A percentile compares a stretch with the other conserved stretches of the same genome.
phyloP scores from a whole-genome alignment of 257 asterid species.

The Oldenlandia corymbosa region DNA sequence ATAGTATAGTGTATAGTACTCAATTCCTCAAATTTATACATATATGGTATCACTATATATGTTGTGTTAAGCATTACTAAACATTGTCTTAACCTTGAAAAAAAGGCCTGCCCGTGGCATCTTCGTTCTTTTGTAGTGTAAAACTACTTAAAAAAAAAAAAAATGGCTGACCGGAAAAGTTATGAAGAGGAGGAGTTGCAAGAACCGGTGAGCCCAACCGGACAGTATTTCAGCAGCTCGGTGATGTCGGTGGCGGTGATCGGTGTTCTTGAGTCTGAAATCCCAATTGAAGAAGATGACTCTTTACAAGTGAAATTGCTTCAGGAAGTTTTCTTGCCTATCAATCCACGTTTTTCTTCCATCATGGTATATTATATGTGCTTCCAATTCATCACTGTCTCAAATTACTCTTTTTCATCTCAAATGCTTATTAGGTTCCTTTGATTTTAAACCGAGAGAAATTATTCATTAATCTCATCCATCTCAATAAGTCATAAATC shows the following conservation, averaged over 20 bases:
- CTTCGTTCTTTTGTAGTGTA: too few relatives aligned
- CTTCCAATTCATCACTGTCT: neutral
- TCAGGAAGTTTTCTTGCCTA: constrained; percentile 30
- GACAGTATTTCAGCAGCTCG: constrained; percentile 34
- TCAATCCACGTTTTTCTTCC: constrained; percentile 39
- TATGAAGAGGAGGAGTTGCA: constrained; percentile 2
- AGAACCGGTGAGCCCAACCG: constrained; percentile 32
- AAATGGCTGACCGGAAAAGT: neutral
- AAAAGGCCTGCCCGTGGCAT: too few relatives aligned
- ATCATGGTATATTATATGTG: constrained; percentile 37
- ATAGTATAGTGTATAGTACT: too few relatives aligned
- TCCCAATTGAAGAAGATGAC: constrained; percentile 23
- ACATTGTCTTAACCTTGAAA: too few relatives aligned
- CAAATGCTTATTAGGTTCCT: neutral
- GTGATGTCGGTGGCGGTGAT: constrained; percentile 27
- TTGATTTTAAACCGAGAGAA: too few relatives aligned
- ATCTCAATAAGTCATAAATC: too few relatives aligned
- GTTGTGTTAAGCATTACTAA: too few relatives aligned
- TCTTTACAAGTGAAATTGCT: constrained; percentile 12
- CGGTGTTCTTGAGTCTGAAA: constrained; percentile 29
- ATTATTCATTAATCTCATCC: too few relatives aligned
- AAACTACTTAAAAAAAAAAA: too few relatives aligned
- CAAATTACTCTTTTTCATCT: neutral
- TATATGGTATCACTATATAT: too few relatives aligned
- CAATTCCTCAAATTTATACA: too few relatives aligned